phyloP scores from a whole-genome alignment of 2,329 filamentous ascomycete species.

The Cordyceps tenuipes region DNA sequence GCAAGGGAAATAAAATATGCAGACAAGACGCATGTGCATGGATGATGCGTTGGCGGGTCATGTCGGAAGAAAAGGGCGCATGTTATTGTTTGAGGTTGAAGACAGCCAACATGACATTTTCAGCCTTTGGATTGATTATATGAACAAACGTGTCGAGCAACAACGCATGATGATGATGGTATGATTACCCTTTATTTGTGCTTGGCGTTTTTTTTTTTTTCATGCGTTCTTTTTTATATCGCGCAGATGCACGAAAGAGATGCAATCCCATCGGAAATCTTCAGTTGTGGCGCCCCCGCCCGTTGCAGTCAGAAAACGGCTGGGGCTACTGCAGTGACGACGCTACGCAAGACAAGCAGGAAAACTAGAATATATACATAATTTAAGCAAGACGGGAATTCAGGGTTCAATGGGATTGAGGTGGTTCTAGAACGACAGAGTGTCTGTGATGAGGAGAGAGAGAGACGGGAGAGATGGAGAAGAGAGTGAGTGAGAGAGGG shows the following conservation, averaged over 20 bases:
- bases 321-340: background rate
- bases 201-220: background rate
- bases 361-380: too few species aligned
- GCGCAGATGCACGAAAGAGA: background rate
- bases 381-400: too few species aligned
- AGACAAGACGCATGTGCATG: background rate
- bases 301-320: conserved; percentile 2
- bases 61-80: background rate
- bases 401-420: too few species aligned
- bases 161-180: background rate
- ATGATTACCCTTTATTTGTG: background rate
- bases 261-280: conserved; percentile 6
- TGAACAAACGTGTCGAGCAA: too few species aligned
- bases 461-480: background rate
- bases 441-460: background rate
- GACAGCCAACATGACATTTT: too few species aligned
- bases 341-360: background rate
- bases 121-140: too few species aligned
- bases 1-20: background rate
- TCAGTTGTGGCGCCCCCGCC: conserved; percentile 7
- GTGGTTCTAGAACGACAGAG: background rate
- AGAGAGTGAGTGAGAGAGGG: too few species aligned
- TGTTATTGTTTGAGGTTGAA: background rate
- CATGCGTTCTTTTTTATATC: too few species aligned
- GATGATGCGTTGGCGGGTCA: background rate